Percentiles rank a stretch among this genome's conserved stretches.
phyloP scores from a whole-genome alignment of 495 filamentous ascomycete species.

The Talaromyces wortmannii region DNA sequence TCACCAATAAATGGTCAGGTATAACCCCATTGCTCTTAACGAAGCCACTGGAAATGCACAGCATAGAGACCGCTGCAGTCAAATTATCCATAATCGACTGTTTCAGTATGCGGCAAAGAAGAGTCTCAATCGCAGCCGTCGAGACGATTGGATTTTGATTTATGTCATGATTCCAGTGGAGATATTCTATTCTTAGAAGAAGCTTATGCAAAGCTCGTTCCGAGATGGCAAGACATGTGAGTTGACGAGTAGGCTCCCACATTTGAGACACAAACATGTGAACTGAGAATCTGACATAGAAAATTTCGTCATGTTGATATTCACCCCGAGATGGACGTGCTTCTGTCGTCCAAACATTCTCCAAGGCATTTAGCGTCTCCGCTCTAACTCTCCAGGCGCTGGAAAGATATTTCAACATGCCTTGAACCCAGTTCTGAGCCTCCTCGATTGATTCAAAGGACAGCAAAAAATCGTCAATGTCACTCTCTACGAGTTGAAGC shows the following conservation, averaged over 20 bases:
- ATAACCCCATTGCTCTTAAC: neutral
- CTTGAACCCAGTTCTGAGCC: neutral
- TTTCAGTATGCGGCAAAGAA: neutral
- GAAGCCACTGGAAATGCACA: neutral
- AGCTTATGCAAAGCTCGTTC: neutral
- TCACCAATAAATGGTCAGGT: neutral
- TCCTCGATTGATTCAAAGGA: neutral
- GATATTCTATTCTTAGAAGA: too few species aligned
- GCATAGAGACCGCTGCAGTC: neutral
- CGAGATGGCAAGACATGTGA: neutral
- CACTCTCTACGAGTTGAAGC: neutral
- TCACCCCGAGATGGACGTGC: neutral
- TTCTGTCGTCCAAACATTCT: neutral
- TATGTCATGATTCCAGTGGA: neutral
- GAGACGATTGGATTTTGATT: neutral
- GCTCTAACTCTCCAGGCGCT: neutral
- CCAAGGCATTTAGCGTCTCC: neutral
- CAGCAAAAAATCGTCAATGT: neutral
- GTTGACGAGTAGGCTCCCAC: neutral
- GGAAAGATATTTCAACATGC: neutral
- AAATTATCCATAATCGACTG: neutral
- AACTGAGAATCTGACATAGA: neutral
- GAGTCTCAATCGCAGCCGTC: too few species aligned
- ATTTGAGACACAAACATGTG: neutral
- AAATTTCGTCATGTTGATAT: neutral